Percentiles rank a stretch among this genome's conserved stretches.
phyloP scores from a whole-genome alignment of 257 asterid genomes.

The Jacaranda copaia region DNA sequence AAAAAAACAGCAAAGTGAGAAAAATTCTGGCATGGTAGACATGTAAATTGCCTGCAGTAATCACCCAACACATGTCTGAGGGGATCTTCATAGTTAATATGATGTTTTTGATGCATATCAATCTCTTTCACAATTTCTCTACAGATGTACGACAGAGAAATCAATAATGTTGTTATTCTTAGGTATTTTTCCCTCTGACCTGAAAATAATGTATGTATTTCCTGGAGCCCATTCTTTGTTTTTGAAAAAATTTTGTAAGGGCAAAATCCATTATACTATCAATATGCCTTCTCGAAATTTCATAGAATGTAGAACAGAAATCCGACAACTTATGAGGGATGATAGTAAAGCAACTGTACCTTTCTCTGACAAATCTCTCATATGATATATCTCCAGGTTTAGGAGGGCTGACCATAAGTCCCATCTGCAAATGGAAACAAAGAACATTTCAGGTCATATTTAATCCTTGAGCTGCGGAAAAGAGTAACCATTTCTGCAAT shows the following conservation, averaged over 20 bases:
- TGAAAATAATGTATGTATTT: too few species aligned
- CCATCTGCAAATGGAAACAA: slow-evolving; percentile 67
- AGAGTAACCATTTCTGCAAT: not conserved
- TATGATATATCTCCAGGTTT: slow-evolving; percentile 95
- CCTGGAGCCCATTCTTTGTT: too few species aligned
- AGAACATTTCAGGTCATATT: slow-evolving; percentile 12
- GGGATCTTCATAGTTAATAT: too few species aligned
- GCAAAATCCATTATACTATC: not conserved
- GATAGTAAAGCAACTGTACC: slow-evolving; percentile 51
- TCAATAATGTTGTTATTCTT: too few species aligned
- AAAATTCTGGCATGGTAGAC: not conserved
- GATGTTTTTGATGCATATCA: too few species aligned
- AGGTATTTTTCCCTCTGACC: too few species aligned
- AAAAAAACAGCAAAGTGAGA: not conserved
- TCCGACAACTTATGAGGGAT: not conserved
- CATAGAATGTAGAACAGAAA: not conserved
- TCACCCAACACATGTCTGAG: too few species aligned
- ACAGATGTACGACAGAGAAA: too few species aligned
- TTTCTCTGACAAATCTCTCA: slow-evolving; percentile 76
- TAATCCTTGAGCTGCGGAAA: slow-evolving; percentile 9
- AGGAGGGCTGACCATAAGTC: slow-evolving; percentile 93
- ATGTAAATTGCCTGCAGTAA: too few species aligned
- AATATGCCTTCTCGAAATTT: not conserved
- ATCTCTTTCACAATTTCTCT: too few species aligned
- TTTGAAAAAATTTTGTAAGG: not conserved